A percentile compares a stretch with the other conserved stretches of the same genome.
phyloP scores from a whole-genome alignment of 495 filamentous ascomycete genomes.

The Penicillium paxilli region DNA sequence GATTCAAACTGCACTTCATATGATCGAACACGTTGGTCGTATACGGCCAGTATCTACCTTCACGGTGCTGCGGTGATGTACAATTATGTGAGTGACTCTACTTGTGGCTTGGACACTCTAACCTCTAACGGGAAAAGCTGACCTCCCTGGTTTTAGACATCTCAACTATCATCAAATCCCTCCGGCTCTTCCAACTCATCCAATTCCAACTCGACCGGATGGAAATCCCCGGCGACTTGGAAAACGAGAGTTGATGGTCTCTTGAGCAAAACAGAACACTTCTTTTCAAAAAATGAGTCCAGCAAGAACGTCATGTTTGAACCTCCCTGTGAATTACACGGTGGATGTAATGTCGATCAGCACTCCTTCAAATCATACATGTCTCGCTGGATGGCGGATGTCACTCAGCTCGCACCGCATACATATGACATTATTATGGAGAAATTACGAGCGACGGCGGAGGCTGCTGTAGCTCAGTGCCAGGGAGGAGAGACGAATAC shows the following conservation, averaged over 20 bases:
- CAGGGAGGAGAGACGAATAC: conserved; percentile 24
- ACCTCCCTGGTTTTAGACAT: conserved; percentile 3
- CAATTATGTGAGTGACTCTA: conserved; percentile 15
- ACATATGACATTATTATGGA: conserved; percentile 26
- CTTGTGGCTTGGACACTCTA: neutral
- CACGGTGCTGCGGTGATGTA: conserved; percentile 21
- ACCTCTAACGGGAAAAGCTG: neutral
- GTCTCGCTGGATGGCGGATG: conserved; percentile 40
- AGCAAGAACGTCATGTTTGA: conserved; percentile 44
- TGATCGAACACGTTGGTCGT: conserved; percentile 13
- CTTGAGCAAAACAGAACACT: conserved; percentile 52
- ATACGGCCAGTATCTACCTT: conserved; percentile 14
- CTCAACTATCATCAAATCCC: conserved; percentile 35
- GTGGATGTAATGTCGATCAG: conserved; percentile 41
- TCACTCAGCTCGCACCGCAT: conserved; percentile 37
- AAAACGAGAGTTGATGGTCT: conserved; percentile 50
- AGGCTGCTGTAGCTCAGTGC: conserved; percentile 38
- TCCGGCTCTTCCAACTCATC: conserved; percentile 24
- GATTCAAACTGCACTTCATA: conserved; percentile 31
- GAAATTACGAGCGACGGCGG: conserved; percentile 31
- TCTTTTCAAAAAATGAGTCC: conserved; percentile 49
- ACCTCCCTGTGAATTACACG: conserved; percentile 31
- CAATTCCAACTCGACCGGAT: conserved; percentile 4
- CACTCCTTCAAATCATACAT: conserved; percentile 48
- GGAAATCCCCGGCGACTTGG: conserved; percentile 46